phyloP scores from a whole-genome alignment of 371 early-diverging fungal genomes.

The Mucor velutinosus region DNA sequence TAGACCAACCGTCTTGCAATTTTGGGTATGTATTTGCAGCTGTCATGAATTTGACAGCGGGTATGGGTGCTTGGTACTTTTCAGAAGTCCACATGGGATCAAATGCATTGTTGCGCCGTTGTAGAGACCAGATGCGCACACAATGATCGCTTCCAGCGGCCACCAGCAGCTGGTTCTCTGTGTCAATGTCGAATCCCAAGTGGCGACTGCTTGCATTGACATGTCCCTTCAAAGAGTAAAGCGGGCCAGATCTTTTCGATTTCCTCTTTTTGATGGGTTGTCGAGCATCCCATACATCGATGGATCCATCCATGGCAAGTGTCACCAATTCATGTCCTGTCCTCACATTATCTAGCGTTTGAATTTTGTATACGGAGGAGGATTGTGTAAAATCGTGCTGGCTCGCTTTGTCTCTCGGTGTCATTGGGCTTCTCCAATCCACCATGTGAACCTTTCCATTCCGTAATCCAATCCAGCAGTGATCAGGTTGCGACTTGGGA shows the following conservation, averaged over 20 bases:
- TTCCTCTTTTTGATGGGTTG: neutral
- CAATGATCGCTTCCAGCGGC: conserved; percentile 22
- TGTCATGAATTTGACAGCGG: conserved; percentile 22
- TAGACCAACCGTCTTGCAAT: conserved; percentile 16
- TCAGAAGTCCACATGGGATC: conserved; percentile 30
- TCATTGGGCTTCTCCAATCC: conserved; percentile 4
- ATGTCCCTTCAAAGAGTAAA: conserved; percentile 26
- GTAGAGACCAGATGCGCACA: conserved; percentile 34
- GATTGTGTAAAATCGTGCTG: conserved; percentile 3
- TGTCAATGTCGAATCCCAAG: conserved; percentile 29
- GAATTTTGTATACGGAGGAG: conserved; percentile 23
- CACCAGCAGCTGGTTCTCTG: conserved; percentile 16
- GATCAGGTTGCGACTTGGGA: neutral
- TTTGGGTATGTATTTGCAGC: neutral
- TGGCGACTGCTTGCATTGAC: conserved; percentile 14
- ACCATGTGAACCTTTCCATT: conserved; percentile 21
- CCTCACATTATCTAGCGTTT: conserved; percentile 11
- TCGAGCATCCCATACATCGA: conserved; percentile 34
- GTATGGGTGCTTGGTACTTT: conserved; percentile 17
- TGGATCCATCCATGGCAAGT: conserved; percentile 21
- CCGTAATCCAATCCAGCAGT: conserved; percentile 27
- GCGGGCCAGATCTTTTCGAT: neutral
- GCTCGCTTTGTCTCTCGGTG: neutral
- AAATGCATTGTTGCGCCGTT: neutral
- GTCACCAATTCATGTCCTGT: conserved; percentile 16